Percentiles rank a stretch among this genome's conserved stretches.
These are phyloP conservation scores for Aspergillus campestris DNA, from an alignment of 495 filamentous ascomycete species.

Conservation along the genomic window DNA sequence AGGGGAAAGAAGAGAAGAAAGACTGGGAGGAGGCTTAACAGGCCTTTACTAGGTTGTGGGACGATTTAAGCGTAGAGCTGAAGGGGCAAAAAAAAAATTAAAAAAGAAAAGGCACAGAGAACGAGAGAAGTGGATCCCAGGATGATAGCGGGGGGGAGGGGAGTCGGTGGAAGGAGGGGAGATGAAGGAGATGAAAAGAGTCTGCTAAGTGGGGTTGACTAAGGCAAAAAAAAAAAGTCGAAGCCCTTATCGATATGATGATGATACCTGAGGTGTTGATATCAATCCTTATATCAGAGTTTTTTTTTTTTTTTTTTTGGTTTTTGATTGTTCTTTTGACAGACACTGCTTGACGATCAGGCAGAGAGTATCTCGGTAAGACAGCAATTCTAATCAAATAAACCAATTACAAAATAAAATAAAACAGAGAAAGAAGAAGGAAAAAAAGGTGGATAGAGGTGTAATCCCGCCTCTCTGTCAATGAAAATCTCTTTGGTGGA, in stretches of 20 bases:
- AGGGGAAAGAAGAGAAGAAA: constrained; percentile 4
- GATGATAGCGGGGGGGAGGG: constrained; percentile 30
- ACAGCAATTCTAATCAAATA: neutral
- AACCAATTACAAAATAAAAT: neutral
- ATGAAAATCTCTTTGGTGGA: constrained; percentile 27
- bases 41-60: constrained; percentile 6
- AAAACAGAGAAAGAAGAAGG: neutral
- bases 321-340: too few species aligned
- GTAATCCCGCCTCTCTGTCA: too few species aligned
- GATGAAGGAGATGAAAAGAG: constrained; percentile 26
- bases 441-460: neutral
- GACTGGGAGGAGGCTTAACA: constrained; percentile 11
- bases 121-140: constrained; percentile 22
- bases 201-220: constrained; percentile 16
- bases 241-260: constrained; percentile 38
- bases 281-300: too few species aligned
- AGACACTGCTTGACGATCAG: neutral
- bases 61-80: constrained; percentile 18
- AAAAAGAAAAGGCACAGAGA: constrained; percentile 22
- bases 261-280: neutral
- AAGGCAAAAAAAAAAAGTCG: constrained; percentile 7
- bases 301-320: too few species aligned
- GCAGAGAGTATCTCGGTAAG: neutral
- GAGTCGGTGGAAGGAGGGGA: constrained; percentile 31
- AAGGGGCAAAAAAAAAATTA: constrained; percentile 19